Evolutionary conservation across 2,329 filamentous ascomycete genomes (phyloP), one percentile per base, ranked within the genome.

Genomic region (Beauveria medogensis): DNA sequence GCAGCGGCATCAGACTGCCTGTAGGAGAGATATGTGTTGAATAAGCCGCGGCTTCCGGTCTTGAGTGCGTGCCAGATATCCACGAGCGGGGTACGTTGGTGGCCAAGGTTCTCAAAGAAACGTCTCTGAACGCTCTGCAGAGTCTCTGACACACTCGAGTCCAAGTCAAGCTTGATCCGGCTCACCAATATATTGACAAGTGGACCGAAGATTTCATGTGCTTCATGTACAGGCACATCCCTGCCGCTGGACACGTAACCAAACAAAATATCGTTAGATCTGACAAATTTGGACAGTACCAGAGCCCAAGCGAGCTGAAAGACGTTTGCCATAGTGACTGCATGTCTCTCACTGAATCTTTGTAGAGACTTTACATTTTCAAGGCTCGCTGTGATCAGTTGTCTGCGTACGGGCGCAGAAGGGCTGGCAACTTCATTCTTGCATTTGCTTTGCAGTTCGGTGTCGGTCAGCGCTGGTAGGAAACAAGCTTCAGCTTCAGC

Each of bases 231-330:
- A 3, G 56, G 48, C 7, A 60, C 57, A 20, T 67, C 46, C 18
- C 66, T 56, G 12, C 66, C 65, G 3, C 55, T 62, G 14, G 63
- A 30, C 3, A 63, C 44, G 2, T 58, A 48, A 2, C 65, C 65
- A 52, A 65, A 67, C 20, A 59, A 28, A 26, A 66, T 40, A 37
- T 55, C 60, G 40, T 53, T 55, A 6, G 58, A 56, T 26, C 47
- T 62, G 20, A 63, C 52, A 30, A 62, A 50, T 5, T 44, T 51
- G 7, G 64, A 56, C 37, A 66, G 46, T 3, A 62, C 34, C 2
- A 66, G 41, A 10, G 65, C 65, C 66, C 66, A 67, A 4, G 64
- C 63, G 4, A 62, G 56, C 44, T 61, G 61, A 22, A 64, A 51
- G 20, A 65, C 44, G 1, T 59, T 66, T 2, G 65, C 63, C 18